Conservation (phyloP, 2,329 filamentous ascomycete species). For the Aspergillus fijiensis region DNA sequence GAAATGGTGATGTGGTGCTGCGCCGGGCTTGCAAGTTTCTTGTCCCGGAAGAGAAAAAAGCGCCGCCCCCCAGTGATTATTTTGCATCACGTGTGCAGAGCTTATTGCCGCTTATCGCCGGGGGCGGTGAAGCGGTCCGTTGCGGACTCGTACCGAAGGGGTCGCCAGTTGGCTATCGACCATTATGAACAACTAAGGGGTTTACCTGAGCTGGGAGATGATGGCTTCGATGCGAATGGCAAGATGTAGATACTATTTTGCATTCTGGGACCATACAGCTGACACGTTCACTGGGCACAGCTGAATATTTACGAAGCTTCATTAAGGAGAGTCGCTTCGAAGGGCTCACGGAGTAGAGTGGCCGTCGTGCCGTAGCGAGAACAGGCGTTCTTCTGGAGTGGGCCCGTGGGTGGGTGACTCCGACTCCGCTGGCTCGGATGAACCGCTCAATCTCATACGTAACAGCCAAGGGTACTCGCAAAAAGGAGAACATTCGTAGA, state of each 20-base stretch:
- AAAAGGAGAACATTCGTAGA: not conserved
- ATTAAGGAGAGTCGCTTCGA: no score
- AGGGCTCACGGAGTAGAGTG: no score
- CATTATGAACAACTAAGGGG: no score
- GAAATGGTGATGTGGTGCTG: not conserved
- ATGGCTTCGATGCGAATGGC: no score
- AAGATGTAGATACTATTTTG: no score
- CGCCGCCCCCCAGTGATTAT: not conserved
- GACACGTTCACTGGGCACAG: no score
- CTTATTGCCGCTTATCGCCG: not conserved
- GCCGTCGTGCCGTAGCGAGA: not conserved
- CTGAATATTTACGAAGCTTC: no score
- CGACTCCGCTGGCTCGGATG: not conserved
- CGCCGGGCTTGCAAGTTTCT: not conserved
- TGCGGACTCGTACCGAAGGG: no score
- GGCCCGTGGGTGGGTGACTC: not conserved
- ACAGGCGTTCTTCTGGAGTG: not conserved
- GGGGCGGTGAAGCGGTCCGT: not conserved
- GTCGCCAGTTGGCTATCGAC: no score
- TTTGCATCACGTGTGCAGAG: not conserved
- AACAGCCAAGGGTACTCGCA: no score
- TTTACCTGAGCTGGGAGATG: no score
- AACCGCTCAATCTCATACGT: not conserved
- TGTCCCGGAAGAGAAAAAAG: slow-evolving; percentile 9
- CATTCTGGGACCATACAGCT: no score